Evolutionary conservation across 2,329 filamentous ascomycete species (phyloP), one percentile per base, ranked within the genome.

Genomic region (Amesomyces nigricolor): DNA sequence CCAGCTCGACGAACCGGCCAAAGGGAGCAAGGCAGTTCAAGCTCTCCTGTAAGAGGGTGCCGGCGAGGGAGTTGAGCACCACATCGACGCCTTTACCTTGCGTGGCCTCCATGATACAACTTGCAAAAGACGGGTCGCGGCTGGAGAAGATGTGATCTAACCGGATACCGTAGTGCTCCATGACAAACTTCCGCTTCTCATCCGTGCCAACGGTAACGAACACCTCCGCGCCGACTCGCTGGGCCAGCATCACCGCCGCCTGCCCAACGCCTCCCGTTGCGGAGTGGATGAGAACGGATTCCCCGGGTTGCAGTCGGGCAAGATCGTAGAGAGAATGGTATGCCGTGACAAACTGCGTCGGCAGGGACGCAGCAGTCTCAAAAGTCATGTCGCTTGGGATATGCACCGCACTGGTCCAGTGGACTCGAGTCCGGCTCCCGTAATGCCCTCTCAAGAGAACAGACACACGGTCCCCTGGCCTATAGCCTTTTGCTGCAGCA

Each of bases 41-140:
- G 0, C 72, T 71, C 2, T 71, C 70, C 9, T 72, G 72, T 0
- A 78, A 63, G 0, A 71, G 58, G 6, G 74, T 70, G 1, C 73
- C 73, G 0, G 73, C 68, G 0, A 75, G 62, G 2, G 72, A 71
- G 59, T 75, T 76, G 4, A 77, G 66, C 0, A 74, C 71, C 0
- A 73, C 49, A 43, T 74, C 69, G 10, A 73, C 70, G 16, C 72
- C 70, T 4, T 58, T 54, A 14, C 67, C 62, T 9, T 59, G 46
- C 0, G 69, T 73, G 8, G 61, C 59, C 0, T 53, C 35, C 56
- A 67, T 60, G 3, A 75, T 54, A 1, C 63, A 66, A 0, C 57
- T 30, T 1, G 62, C 61, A 57, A 76, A 75, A 1, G 65, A 64
- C 1, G 51, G 51, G 53, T 70, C 63, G 2, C 68, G 63, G 19